phyloP scores from a whole-genome alignment of 1,284 basidiomycete genomes.

The Tremellales sp. region DNA sequence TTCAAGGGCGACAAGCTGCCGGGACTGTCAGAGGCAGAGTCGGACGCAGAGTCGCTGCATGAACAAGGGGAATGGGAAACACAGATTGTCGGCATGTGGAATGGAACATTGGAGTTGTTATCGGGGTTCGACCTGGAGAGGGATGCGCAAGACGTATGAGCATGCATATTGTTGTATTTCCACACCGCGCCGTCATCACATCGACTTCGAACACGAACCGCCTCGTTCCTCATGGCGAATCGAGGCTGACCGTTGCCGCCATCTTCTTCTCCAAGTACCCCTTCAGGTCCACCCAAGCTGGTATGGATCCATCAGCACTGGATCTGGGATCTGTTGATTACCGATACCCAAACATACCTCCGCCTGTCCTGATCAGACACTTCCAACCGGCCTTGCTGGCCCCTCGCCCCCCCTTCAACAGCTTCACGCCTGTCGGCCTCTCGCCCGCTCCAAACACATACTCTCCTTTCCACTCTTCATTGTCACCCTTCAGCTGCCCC shows the following conservation, averaged over 20 bases:
- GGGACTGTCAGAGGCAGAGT: conserved; percentile 7
- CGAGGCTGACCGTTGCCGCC: neutral
- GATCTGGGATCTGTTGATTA: neutral
- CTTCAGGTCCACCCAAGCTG: conserved; percentile 16
- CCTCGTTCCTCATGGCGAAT: too few species aligned
- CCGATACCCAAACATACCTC: conserved; percentile 10
- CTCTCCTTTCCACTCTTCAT: conserved; percentile 45
- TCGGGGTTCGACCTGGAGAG: neutral
- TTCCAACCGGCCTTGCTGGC: conserved; percentile 24
- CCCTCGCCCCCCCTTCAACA: conserved; percentile 19
- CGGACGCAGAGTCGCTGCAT: conserved; percentile 6
- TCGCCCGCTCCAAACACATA: conserved; percentile 42
- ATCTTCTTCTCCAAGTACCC: conserved; percentile 7
- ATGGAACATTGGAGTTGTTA: conserved; percentile 16
- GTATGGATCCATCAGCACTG: neutral
- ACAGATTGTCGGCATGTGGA: conserved; percentile 22
- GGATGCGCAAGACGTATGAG: too few species aligned
- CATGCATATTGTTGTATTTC: conserved; percentile 7
- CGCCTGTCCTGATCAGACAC: conserved; percentile 32
- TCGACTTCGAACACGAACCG: too few species aligned
- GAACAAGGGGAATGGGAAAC: conserved; percentile 22
- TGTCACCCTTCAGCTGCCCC: conserved; percentile 36
- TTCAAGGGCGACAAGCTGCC: conserved; percentile 22
- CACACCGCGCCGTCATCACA: too few species aligned
- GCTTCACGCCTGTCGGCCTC: conserved; percentile 27